phyloP scores from a whole-genome alignment of 148 eudicot genomes.

The Fagopyrum esculentum region DNA sequence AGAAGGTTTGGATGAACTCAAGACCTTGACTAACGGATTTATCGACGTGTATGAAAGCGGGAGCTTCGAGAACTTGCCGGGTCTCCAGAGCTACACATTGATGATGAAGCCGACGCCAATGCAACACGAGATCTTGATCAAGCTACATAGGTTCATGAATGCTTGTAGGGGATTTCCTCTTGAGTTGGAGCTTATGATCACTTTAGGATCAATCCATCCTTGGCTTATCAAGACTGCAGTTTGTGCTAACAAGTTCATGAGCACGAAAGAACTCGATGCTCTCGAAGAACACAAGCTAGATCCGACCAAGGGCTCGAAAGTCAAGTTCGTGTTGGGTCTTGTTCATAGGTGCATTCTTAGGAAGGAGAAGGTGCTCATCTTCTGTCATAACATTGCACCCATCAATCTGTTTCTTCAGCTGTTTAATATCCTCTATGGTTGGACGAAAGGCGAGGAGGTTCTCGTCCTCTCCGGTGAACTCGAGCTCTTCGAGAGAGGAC shows the following conservation, averaged over 20 bases:
- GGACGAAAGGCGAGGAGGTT: conserved; percentile 83
- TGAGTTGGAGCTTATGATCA: conserved; percentile 83
- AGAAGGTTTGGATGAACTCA: conserved; percentile 60
- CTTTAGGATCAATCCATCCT: conserved; percentile 89
- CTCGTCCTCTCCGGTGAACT: conserved; percentile 85
- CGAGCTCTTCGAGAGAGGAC: conserved; percentile 85
- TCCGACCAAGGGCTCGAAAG: conserved; percentile 81
- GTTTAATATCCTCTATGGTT: conserved; percentile 60
- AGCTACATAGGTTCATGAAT: conserved; percentile 62
- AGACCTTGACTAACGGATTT: conserved; percentile 66
- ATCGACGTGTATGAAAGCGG: conserved; percentile 92
- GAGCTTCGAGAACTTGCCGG: conserved; percentile 70
- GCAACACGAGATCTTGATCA: conserved; percentile 59
- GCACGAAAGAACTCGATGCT: conserved; percentile 40
- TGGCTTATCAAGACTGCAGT: conserved; percentile 76
- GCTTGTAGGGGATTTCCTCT: conserved; percentile 72
- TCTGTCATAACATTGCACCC: conserved; percentile 95
- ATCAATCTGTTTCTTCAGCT: conserved; percentile 66
- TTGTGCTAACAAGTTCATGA: conserved; percentile 65
- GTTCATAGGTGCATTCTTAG: conserved; percentile 67
- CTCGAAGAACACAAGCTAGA: conserved; percentile 66
- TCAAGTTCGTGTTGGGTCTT: conserved; percentile 70
- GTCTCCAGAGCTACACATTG: conserved; percentile 74
- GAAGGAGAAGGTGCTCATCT: conserved; percentile 78
- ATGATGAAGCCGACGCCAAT: conserved; percentile 88